A percentile compares a stretch with the other conserved stretches of the same genome.
These are phyloP conservation scores for Stereum hirsutum DNA, from an alignment of 1,284 basidiomycete species.

Conservation along the genomic window DNA sequence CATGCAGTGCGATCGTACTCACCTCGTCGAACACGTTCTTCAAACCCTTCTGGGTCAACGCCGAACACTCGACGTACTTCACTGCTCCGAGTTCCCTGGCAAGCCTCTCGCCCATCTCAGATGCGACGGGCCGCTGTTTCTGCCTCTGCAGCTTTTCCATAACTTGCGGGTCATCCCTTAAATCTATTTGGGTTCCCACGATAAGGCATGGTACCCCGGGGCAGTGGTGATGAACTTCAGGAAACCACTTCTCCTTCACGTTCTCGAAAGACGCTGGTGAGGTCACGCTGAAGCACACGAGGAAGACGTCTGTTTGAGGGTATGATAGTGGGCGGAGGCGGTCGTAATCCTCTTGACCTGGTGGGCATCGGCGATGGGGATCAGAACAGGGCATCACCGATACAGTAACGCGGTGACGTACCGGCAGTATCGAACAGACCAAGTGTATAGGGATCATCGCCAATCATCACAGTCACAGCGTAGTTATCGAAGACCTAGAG, in stretches of 20 bases:
- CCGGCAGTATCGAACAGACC: conserved; percentile 98
- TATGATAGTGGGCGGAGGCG: conserved; percentile 97
- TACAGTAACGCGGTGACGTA: no score
- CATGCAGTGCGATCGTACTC: no score
- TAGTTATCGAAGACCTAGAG: conserved; percentile 93
- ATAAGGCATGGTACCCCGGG: conserved; percentile 99
- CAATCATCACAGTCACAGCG: conserved; percentile 99
- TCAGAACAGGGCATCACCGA: conserved; percentile 5
- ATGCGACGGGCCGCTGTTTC: conserved; percentile 89
- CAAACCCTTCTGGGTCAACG: conserved; percentile 96
- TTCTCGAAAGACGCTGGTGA: conserved; percentile 99
- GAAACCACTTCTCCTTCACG: conserved; percentile 99
- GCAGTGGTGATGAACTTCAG: conserved; percentile 99
- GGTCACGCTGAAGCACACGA: conserved; percentile 99
- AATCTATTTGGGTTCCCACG: conserved; percentile 97
- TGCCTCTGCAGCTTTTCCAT: conserved; percentile 93
- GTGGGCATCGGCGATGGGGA: conserved; percentile 2
- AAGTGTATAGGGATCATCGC: conserved; percentile 97
- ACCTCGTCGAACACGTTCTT: conserved; percentile 99
- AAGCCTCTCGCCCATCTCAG: conserved; percentile 88
- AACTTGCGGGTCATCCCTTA: conserved; percentile 89
- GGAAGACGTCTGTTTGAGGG: conserved; percentile 99
- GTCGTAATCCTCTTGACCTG: conserved; percentile 99
- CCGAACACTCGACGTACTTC: conserved; percentile 99
- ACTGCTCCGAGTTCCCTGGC: conserved; percentile 95